These are phyloP conservation scores for Diaporthe sp. DNA, from an alignment of 2,329 filamentous ascomycete species.

Conservation along the genomic window DNA sequence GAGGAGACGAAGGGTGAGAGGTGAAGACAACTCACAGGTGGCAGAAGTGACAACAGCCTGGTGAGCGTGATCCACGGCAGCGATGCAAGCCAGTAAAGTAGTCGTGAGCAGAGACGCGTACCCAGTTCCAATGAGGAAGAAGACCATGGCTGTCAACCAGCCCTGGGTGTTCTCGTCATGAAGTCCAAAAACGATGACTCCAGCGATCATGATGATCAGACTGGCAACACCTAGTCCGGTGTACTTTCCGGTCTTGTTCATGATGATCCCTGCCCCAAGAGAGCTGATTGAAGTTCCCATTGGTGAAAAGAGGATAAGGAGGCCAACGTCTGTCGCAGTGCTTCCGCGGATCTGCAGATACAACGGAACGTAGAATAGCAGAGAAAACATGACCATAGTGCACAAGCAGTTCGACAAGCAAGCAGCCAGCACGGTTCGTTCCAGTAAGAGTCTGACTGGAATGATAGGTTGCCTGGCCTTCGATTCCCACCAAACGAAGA, in stretches of 20 bases:
- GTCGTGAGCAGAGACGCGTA: background rate
- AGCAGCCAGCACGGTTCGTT: background rate
- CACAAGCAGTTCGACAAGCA: background rate
- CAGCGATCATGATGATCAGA: background rate
- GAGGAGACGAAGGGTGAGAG: fast-evolving
- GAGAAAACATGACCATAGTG: background rate
- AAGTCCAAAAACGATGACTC: background rate
- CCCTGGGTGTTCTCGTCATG: background rate
- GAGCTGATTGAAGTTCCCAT: background rate
- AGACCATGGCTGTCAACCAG: background rate
- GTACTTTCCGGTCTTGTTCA: background rate
- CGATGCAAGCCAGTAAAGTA: background rate
- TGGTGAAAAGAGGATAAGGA: background rate
- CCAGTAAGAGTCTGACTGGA: background rate
- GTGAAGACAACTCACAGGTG: background rate
- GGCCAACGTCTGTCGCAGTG: background rate
- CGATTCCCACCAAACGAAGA: background rate
- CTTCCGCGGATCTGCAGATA: background rate
- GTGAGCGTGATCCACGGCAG: background rate
- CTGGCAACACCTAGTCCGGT: background rate
- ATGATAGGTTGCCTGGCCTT: background rate
- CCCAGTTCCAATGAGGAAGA: background rate
- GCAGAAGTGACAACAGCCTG: background rate
- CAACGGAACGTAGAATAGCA: background rate
- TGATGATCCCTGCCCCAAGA: background rate